Evolutionary conservation across 208 protist genomes (phyloP).

Genomic region (Trypanosomatidae sp.): DNA sequence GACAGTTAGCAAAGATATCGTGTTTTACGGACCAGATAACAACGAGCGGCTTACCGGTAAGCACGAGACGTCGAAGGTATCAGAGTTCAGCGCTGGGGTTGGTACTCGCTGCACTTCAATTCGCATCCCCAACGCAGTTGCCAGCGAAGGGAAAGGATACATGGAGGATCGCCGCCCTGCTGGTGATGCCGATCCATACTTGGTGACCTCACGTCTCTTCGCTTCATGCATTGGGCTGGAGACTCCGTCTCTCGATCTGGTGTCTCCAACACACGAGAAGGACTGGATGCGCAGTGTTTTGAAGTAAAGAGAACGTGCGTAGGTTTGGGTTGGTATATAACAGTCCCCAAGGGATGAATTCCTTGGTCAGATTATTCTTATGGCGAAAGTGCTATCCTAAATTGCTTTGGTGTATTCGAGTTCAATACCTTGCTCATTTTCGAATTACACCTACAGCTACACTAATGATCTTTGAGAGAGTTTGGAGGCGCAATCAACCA

Average conservation of each 20-base stretch:
- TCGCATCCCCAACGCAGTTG: constrained; percentile 94
- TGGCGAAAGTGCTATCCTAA: constrained; percentile 5
- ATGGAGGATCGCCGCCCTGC: constrained; percentile 97
- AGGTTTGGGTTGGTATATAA: background rate
- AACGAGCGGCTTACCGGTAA: constrained; percentile 83
- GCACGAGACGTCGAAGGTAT: constrained; percentile 83
- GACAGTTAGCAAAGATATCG: constrained; percentile 78
- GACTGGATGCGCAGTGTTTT: constrained; percentile 74
- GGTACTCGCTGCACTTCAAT: constrained; percentile 94
- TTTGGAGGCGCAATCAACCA: background rate
- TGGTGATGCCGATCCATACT: constrained; percentile 96
- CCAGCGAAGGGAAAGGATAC: constrained; percentile 93
- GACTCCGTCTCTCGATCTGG: constrained; percentile 52
- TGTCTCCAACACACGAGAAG: constrained; percentile 51
- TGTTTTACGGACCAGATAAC: constrained; percentile 89
- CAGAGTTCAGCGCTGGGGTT: constrained; percentile 77
- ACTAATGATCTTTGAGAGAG: background rate
- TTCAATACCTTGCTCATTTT: constrained; percentile 1
- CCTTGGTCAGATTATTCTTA: background rate
- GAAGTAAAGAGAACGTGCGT: constrained; percentile 18
- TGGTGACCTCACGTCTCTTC: constrained; percentile 94
- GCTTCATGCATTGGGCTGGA: constrained; percentile 70
- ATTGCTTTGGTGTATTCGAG: background rate
- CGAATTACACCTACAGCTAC: background rate
- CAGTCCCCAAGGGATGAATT: background rate